These are phyloP conservation scores for Apophysomyces variabilis DNA, from an alignment of 371 early-diverging fungal species.

Conservation along the genomic window DNA sequence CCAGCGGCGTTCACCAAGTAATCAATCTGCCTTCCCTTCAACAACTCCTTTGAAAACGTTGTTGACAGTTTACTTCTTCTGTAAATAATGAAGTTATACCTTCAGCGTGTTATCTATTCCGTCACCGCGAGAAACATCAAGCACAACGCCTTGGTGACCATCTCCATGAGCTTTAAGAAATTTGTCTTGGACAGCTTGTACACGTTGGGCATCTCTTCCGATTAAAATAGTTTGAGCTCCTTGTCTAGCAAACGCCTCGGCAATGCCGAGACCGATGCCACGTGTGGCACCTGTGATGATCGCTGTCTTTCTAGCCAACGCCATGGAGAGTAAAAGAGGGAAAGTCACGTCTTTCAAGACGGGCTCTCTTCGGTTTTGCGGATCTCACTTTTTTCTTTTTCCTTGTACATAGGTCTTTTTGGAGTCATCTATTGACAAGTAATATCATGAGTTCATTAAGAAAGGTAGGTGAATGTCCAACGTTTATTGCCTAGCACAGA, in stretches of 20 bases:
- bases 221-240: constrained; percentile 63
- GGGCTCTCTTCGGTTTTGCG: not conserved
- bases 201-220: constrained; percentile 58
- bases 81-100: constrained; percentile 25
- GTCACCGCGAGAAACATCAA: constrained; percentile 53
- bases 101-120: constrained; percentile 47
- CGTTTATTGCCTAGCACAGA: constrained; percentile 1
- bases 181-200: constrained; percentile 30
- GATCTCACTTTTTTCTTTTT: not conserved
- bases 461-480: constrained; percentile 1
- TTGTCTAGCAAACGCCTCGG: constrained; percentile 59
- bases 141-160: constrained; percentile 44
- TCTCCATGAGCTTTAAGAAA: constrained; percentile 29
- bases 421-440: too few species aligned
- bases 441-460: not conserved
- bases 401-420: not conserved
- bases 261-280: constrained; percentile 76
- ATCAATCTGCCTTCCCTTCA: constrained; percentile 47
- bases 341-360: not conserved
- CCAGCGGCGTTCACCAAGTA: constrained; percentile 71
- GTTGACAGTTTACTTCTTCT: not conserved
- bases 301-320: constrained; percentile 48
- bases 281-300: constrained; percentile 78
- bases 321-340: constrained; percentile 22
- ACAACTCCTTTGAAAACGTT: constrained; percentile 18